phyloP scores from a whole-genome alignment of 2,329 filamentous ascomycete species.

The Arthrobotrys iridis region DNA sequence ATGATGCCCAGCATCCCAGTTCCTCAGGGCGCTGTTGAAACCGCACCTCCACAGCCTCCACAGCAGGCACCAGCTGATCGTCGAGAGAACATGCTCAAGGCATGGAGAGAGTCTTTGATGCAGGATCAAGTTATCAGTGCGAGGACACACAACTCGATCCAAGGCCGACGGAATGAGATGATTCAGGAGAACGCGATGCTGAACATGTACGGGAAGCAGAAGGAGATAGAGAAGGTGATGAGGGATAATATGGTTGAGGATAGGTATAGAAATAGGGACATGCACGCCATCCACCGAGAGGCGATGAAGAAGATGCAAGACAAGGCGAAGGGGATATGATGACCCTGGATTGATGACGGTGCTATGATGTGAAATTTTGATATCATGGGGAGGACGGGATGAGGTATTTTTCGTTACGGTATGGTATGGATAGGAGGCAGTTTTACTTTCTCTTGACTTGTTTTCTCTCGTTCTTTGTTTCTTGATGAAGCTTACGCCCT shows the following conservation, averaged over 20 bases:
- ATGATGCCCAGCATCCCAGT: constrained; percentile 42
- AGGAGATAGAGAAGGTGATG: constrained; percentile 69
- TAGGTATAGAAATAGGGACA: constrained; percentile 77
- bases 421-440: constrained; percentile 33
- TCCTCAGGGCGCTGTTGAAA: constrained; percentile 45
- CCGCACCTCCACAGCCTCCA: constrained; percentile 43
- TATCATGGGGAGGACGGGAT: constrained; percentile 27
- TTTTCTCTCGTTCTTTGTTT: not conserved
- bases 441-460: constrained; percentile 8
- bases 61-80: constrained; percentile 59
- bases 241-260: constrained; percentile 74
- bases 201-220: constrained; percentile 66
- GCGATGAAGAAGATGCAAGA: constrained; percentile 83
- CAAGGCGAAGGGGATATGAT: constrained; percentile 63
- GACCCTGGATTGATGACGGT: not conserved
- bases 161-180: constrained; percentile 69
- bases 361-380: constrained; percentile 8
- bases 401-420: constrained; percentile 25
- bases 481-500: constrained; percentile 23
- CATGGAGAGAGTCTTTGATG: constrained; percentile 73
- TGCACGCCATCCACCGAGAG: constrained; percentile 80
- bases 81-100: constrained; percentile 71
- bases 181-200: constrained; percentile 72
- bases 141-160: constrained; percentile 64
- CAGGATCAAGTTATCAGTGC: constrained; percentile 68